Evolutionary conservation across 2,329 filamentous ascomycete species (phyloP), one percentile per base, ranked within the genome.

Genomic region (Verticillium albo-atrum): DNA sequence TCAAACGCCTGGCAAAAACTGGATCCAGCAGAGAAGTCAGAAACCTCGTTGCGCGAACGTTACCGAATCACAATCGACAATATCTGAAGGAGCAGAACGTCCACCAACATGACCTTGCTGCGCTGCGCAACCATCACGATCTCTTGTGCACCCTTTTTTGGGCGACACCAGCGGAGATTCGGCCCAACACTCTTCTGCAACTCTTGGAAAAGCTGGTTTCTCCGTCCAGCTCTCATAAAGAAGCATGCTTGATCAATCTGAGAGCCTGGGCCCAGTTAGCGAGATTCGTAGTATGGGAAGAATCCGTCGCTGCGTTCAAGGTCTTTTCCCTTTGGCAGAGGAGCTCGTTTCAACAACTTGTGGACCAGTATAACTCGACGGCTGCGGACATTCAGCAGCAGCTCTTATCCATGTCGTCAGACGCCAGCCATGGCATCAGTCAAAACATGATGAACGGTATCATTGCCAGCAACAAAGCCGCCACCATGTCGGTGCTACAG

Each of bases 91-190:
- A 89, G 67, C 79, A 86, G 60, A 77, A 75, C 6, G 79, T 89
- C 12, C 79, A 82, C 59, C 77, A 86, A 64, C 79, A 80, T 37
- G 86, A 90, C 55, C 75, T 89, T 53, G 84, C 85, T 4, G 85
- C 86, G 5, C 72, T 90, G 51, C 77, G 86, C 60, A 90, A 90
- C 61, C 87, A 90, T 61, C 87, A 89, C 60, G 87, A 90, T 68
- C 79, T 90, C 50, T 75, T 90, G 3, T 86, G 83, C 63, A 87
- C 85, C 1, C 75, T 90, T 4, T 89, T 84, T 68, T 90, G 86
- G 85, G 83, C 82, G 6, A 79, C 83, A 2, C 86, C 86, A 9
- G 68, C 77, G 2, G 79, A 81, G 3, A 66, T 84, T 55, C 79
- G 86, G 7, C 85, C 83, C 4, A 75, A 75, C 6, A 71, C 82